A percentile compares a stretch with the other conserved stretches of the same genome.
phyloP scores from a whole-genome alignment of 257 asterid species.

The Nicotiana benthamiana region DNA sequence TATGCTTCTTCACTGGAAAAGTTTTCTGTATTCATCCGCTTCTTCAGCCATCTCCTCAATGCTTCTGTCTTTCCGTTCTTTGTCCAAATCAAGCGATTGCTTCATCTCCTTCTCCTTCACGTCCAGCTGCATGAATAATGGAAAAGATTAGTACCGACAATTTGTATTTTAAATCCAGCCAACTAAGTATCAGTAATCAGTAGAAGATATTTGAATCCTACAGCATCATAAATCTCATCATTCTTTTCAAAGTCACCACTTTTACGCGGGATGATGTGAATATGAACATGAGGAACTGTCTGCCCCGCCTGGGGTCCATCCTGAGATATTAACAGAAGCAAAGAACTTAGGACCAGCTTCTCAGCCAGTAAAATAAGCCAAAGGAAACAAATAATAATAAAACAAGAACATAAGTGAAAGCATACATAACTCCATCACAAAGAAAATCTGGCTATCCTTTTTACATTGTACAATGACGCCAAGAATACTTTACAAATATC shows the following conservation, averaged over 20 bases:
- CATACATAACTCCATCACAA: not conserved
- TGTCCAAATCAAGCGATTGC: constrained; percentile 79
- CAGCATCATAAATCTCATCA: constrained; percentile 86
- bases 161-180: not conserved
- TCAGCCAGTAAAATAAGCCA: not conserved
- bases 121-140: constrained; percentile 43
- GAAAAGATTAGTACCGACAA: not conserved
- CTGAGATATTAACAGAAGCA: constrained; percentile 26
- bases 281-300: constrained; percentile 80
- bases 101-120: constrained; percentile 76
- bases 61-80: constrained; percentile 82
- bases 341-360: constrained; percentile 5
- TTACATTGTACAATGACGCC: not conserved
- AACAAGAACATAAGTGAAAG: not conserved
- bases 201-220: constrained; percentile 25
- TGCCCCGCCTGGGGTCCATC: constrained; percentile 96
- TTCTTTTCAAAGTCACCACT: constrained; percentile 71
- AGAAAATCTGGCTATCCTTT: not conserved
- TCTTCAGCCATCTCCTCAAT: constrained; percentile 80
- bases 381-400: not conserved
- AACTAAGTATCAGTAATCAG: not conserved
- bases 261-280: constrained; percentile 82
- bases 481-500: not conserved
- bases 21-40: constrained; percentile 77
- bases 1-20: constrained; percentile 32